Conservation (phyloP, 140 eudicot genomes). For the Erigeron philadelphicus region DNA sequence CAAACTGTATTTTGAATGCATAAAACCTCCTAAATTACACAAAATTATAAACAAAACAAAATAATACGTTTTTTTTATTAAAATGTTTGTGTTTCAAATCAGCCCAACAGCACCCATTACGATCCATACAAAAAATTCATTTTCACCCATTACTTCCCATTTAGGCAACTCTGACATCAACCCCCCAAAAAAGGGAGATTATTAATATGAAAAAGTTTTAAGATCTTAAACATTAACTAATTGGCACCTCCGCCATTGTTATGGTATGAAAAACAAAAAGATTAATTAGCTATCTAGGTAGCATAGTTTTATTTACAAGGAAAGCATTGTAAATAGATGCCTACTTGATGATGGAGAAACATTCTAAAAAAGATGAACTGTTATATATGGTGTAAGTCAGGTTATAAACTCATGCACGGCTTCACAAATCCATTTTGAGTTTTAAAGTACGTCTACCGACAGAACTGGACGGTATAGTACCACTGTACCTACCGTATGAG, state of each 20-base stretch:
- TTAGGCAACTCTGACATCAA: background rate
- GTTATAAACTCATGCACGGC: background rate
- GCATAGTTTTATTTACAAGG: background rate
- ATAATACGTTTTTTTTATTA: background rate
- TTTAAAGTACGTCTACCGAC: background rate
- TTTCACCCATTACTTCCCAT: background rate
- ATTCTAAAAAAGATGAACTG: background rate
- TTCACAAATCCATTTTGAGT: background rate
- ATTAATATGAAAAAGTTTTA: background rate
- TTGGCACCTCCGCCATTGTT: conserved; percentile 8
- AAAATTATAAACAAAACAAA: background rate
- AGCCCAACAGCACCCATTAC: background rate
- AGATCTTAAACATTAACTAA: background rate
- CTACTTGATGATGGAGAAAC: background rate
- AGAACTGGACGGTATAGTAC: background rate
- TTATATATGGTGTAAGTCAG: background rate
- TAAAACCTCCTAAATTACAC: background rate
- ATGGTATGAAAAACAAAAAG: background rate
- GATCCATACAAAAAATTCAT: background rate
- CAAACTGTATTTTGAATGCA: background rate
- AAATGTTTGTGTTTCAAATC: background rate
- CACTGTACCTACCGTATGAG: background rate
- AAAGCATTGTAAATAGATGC: background rate
- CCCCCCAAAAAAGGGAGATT: background rate
- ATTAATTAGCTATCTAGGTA: background rate